Evolutionary conservation across 2,329 filamentous ascomycete genomes (phyloP).

Genomic region (Pseudomassariella vexata): DNA sequence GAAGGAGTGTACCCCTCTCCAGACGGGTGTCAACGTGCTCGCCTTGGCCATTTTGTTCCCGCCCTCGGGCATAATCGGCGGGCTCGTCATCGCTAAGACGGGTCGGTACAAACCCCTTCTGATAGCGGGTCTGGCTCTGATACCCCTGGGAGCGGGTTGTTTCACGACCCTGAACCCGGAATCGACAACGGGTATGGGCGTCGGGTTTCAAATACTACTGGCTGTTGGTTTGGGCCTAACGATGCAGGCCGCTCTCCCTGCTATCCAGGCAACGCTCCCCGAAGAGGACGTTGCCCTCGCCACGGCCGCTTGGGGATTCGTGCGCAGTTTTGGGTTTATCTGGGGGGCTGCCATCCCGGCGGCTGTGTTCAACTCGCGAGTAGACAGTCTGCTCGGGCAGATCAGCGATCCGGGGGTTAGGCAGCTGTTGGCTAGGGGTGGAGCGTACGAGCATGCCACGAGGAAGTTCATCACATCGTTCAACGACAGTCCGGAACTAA

Average conservation of each 20-base stretch:
- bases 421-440: background rate
- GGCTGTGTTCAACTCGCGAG: slow-evolving; percentile 24
- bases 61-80: slow-evolving; percentile 15
- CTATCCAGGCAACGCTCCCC: slow-evolving; percentile 27
- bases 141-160: too few relatives aligned
- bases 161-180: too few relatives aligned
- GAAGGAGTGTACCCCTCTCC: slow-evolving; percentile 14
- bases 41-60: slow-evolving; percentile 17
- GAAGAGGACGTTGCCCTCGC: slow-evolving; percentile 24
- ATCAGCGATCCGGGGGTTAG: background rate
- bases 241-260: slow-evolving; percentile 31
- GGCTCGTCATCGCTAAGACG: slow-evolving; percentile 14
- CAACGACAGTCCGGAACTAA: too few relatives aligned
- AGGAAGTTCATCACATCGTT: background rate
- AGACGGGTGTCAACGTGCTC: slow-evolving; percentile 18
- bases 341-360: slow-evolving; percentile 35
- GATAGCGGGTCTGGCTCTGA: too few relatives aligned
- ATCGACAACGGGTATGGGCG: slow-evolving; percentile 27
- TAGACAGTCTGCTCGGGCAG: too few relatives aligned
- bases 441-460: background rate
- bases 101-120: slow-evolving; percentile 8
- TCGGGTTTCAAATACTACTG: slow-evolving; percentile 26
- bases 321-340: slow-evolving; percentile 32
- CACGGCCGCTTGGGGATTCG: slow-evolving; percentile 30
- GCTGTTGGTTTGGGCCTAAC: slow-evolving; percentile 29